Percentiles rank a stretch among this genome's conserved stretches.
Evolutionary conservation across 2,329 filamentous ascomycete genomes (phyloP).

Genomic region (Penicillium sp.): DNA sequence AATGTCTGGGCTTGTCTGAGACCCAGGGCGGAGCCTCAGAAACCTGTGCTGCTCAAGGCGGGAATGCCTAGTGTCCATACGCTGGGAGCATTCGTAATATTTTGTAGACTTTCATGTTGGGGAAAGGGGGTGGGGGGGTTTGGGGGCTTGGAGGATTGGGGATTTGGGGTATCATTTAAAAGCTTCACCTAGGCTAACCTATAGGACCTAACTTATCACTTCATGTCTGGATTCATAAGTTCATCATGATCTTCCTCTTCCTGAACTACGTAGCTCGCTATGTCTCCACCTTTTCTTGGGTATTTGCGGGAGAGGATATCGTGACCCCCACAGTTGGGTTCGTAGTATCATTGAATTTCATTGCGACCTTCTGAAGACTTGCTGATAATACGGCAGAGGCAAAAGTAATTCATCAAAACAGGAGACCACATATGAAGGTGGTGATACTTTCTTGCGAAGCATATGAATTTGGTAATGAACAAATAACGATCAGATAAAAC

Average conservation of each 20-base stretch:
- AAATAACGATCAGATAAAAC: no score
- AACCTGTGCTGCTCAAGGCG: not conserved
- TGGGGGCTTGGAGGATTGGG: no score
- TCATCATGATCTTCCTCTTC: no score
- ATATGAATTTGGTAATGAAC: no score
- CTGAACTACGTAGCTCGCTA: no score
- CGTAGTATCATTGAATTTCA: not conserved
- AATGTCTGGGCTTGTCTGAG: slow-evolving; percentile 38
- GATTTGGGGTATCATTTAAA: not conserved
- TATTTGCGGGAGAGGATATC: no score
- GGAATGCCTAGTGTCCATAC: not conserved
- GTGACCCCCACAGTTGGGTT: not conserved
- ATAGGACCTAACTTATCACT: no score
- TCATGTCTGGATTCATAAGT: no score
- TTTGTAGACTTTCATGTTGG: no score
- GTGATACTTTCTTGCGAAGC: slow-evolving; percentile 62
- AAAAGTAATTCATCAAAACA: slow-evolving; percentile 52
- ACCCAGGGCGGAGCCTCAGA: slow-evolving; percentile 4
- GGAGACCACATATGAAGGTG: slow-evolving; percentile 59
- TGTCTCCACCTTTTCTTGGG: no score
- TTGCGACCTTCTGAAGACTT: slow-evolving; percentile 50
- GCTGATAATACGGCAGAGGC: slow-evolving; percentile 51
- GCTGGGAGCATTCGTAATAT: no score
- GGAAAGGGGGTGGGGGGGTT: no score
- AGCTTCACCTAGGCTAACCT: not conserved